These are phyloP conservation scores for Chrysochromulina parva DNA, from an alignment of 78 protist genomes.

Conservation along the genomic window DNA sequence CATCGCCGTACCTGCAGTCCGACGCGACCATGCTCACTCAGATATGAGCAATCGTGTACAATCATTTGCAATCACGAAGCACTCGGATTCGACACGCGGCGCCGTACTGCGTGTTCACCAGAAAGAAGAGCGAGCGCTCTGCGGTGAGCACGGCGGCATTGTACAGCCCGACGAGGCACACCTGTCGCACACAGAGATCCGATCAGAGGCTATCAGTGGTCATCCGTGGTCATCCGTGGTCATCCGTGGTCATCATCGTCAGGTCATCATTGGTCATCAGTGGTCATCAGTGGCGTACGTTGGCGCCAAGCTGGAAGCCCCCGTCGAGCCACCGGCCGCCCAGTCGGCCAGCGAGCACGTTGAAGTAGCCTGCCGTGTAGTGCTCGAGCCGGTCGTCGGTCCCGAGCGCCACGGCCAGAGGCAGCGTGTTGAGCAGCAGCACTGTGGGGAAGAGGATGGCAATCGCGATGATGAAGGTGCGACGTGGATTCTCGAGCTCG, in stretches of 20 bases:
- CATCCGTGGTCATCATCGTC: no score
- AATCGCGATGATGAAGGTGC: background rate
- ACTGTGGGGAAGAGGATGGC: constrained; percentile 13
- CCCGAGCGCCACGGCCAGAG: constrained; percentile 1
- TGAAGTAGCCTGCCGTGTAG: constrained; percentile 10
- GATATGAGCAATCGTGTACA: no score
- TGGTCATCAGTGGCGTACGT: no score
- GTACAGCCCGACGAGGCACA: constrained; percentile 22
- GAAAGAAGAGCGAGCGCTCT: constrained; percentile 3
- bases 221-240: no score
- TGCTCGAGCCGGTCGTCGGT: background rate
- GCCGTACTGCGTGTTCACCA: background rate
- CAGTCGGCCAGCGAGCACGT: background rate
- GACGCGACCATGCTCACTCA: no score
- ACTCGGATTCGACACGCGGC: background rate
- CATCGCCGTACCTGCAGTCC: no score
- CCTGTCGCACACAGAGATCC: background rate
- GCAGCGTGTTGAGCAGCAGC: constrained; percentile 7
- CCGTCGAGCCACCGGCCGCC: background rate
- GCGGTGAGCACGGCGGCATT: constrained; percentile 14
- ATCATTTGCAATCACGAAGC: no score
- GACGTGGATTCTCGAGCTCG: background rate
- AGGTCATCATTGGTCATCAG: no score
- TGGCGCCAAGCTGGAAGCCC: background rate
- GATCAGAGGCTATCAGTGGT: no score